These are phyloP conservation scores for Pichia californica DNA, from an alignment of 805 yeast genomes.

Conservation along the genomic window DNA sequence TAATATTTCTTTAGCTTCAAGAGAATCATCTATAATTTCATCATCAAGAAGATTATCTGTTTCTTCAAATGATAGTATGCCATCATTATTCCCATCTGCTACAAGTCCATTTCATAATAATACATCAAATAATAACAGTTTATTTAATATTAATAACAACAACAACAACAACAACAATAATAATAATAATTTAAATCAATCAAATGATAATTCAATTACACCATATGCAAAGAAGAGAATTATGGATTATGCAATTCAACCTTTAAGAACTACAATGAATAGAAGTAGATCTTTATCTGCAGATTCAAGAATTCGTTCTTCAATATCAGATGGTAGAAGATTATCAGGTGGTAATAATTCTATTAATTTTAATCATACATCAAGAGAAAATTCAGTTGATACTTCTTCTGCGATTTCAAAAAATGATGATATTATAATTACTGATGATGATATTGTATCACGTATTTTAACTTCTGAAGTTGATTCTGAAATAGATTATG, in stretches of 20 bases:
- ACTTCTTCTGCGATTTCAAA: neutral
- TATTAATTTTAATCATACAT: neutral
- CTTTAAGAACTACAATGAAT: slow-evolving; percentile 5
- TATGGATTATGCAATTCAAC: slow-evolving; percentile 9
- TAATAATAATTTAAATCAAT: neutral
- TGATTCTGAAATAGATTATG: slow-evolving; percentile 9
- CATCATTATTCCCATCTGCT: slow-evolving; percentile 27
- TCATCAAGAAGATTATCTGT: slow-evolving; percentile 24
- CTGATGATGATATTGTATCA: slow-evolving; percentile 8
- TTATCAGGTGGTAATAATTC: slow-evolving; percentile 3
- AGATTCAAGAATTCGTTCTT: slow-evolving; percentile 14
- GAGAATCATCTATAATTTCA: slow-evolving; percentile 22
- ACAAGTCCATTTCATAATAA: slow-evolving; percentile 17
- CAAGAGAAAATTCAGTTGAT: slow-evolving; percentile 4
- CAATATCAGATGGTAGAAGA: slow-evolving; percentile 6
- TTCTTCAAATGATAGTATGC: slow-evolving; percentile 20
- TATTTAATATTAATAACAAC: neutral
- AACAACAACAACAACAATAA: neutral
- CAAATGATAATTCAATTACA: neutral
- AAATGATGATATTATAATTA: neutral
- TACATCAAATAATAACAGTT: neutral
- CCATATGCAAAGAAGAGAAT: slow-evolving; percentile 7
- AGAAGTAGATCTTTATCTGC: slow-evolving; percentile 14
- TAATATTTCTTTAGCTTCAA: slow-evolving; percentile 18
- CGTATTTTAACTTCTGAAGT: slow-evolving; percentile 9